A percentile compares a stretch with the other conserved stretches of the same genome.
phyloP scores from a whole-genome alignment of 805 yeast genomes.

The Yarrowia bubula region DNA sequence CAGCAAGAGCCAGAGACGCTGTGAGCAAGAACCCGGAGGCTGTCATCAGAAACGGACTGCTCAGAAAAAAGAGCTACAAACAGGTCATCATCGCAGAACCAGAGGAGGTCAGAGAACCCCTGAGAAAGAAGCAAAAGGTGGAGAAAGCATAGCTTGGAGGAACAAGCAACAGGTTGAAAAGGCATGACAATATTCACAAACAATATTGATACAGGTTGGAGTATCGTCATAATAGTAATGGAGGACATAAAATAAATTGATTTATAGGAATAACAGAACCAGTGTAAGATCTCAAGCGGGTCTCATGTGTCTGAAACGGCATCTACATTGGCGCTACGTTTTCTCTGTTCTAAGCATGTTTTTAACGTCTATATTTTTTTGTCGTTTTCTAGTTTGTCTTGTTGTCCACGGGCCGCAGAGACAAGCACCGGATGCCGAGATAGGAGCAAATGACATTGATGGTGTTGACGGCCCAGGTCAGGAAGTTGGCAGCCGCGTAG shows the following conservation, averaged over 20 bases:
- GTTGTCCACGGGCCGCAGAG: constrained; percentile 51
- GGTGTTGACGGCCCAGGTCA: constrained; percentile 68
- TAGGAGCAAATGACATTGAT: constrained; percentile 75
- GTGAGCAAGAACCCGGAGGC: constrained; percentile 59
- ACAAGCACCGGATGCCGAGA: constrained; percentile 78
- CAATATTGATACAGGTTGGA: not conserved
- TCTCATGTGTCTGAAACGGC: too few relatives aligned
- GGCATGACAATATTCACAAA: not conserved
- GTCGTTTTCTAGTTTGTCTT: constrained; percentile 15
- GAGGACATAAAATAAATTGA: too few relatives aligned
- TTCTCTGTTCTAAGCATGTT: not conserved
- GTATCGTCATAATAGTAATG: too few relatives aligned
- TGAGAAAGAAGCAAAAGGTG: constrained; percentile 20
- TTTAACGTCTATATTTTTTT: constrained; percentile 3
- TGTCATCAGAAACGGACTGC: constrained; percentile 68
- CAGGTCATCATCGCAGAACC: constrained; percentile 49
- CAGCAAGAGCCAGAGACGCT: constrained; percentile 57
- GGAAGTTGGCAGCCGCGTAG: constrained; percentile 64
- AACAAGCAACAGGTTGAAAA: too few relatives aligned
- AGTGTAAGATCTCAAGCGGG: too few relatives aligned
- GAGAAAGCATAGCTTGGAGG: not conserved
- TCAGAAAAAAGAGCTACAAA: constrained; percentile 71
- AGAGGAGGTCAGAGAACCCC: not conserved
- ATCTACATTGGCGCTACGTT: not conserved
- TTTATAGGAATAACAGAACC: too few relatives aligned